A percentile compares a stretch with the other conserved stretches of the same genome.
Evolutionary conservation across 352 stramenopile genomes (phyloP).

Genomic region (Saprolegnia parasitica): DNA sequence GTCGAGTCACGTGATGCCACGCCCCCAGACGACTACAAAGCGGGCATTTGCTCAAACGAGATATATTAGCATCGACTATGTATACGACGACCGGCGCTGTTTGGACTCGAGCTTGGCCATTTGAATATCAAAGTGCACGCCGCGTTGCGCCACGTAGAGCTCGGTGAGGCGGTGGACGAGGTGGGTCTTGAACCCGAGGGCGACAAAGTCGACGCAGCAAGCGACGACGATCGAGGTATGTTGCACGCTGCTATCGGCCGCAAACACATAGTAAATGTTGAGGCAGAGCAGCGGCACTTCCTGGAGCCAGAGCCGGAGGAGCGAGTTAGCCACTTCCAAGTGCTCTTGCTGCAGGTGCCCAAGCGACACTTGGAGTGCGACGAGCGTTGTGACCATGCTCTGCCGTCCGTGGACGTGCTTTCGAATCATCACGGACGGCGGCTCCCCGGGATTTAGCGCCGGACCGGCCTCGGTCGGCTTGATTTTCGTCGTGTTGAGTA

Average conservation of each 20-base stretch:
- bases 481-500: background rate
- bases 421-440: background rate
- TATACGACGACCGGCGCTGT: constrained; percentile 26
- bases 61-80: too few species aligned
- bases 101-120: constrained; percentile 25
- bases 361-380: constrained; percentile 17
- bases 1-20: too few species aligned
- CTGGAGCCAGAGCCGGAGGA: constrained; percentile 24
- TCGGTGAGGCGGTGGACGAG: constrained; percentile 24
- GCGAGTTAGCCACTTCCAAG: constrained; percentile 15
- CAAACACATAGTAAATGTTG: constrained; percentile 25
- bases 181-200: constrained; percentile 24
- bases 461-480: background rate
- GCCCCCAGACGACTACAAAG: too few species aligned
- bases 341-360: constrained; percentile 18
- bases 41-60: too few species aligned
- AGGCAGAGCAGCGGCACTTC: constrained; percentile 25
- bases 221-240: background rate
- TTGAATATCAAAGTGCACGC: constrained; percentile 27
- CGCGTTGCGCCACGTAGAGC: constrained; percentile 19
- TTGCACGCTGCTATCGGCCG: background rate
- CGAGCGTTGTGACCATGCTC: constrained; percentile 14
- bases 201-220: constrained; percentile 14
- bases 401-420: constrained; percentile 10
- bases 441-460: background rate